phyloP scores from a whole-genome alignment of 2,329 filamentous ascomycete genomes.

The Fusarium secorum region DNA sequence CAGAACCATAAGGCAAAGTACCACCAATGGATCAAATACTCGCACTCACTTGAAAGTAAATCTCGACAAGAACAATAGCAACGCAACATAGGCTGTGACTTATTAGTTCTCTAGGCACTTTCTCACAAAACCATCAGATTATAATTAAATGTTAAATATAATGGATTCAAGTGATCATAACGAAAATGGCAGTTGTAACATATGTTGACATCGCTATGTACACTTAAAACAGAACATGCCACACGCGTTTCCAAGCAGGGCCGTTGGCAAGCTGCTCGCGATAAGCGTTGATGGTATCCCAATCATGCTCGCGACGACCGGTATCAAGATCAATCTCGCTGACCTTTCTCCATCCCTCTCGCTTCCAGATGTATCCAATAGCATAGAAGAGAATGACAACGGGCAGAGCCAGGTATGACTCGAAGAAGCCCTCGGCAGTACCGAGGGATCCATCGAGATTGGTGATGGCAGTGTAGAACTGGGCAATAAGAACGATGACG shows the following conservation, averaged over 20 bases:
- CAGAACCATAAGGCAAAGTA: background rate
- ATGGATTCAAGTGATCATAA: background rate
- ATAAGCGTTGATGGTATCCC: slow-evolving; percentile 63
- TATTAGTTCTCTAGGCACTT: rapidly evolving
- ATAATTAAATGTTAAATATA: background rate
- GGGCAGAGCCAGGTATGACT: slow-evolving; percentile 61
- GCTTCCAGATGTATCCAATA: slow-evolving; percentile 70
- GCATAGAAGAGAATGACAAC: slow-evolving; percentile 63
- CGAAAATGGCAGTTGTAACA: rapidly evolving
- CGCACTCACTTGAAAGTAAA: rapidly evolving
- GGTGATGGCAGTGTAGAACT: slow-evolving; percentile 59
- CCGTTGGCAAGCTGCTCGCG: slow-evolving; percentile 54
- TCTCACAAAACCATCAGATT: rapidly evolving
- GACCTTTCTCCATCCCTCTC: slow-evolving; percentile 63
- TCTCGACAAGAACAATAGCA: background rate
- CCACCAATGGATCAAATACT: background rate
- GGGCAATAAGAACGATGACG: slow-evolving; percentile 63
- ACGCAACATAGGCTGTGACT: rapidly evolving
- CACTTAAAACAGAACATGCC: slow-evolving; percentile 43
- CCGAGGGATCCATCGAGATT: slow-evolving; percentile 43
- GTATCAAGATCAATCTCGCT: slow-evolving; percentile 72
- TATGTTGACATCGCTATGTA: background rate
- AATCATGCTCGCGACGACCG: slow-evolving; percentile 68
- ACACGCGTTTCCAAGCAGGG: slow-evolving; percentile 55
- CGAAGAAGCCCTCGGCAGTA: slow-evolving; percentile 58